Base-by-base conservation (phyloP, 805 yeast species). In the Lipomyces lipofer region DNA sequence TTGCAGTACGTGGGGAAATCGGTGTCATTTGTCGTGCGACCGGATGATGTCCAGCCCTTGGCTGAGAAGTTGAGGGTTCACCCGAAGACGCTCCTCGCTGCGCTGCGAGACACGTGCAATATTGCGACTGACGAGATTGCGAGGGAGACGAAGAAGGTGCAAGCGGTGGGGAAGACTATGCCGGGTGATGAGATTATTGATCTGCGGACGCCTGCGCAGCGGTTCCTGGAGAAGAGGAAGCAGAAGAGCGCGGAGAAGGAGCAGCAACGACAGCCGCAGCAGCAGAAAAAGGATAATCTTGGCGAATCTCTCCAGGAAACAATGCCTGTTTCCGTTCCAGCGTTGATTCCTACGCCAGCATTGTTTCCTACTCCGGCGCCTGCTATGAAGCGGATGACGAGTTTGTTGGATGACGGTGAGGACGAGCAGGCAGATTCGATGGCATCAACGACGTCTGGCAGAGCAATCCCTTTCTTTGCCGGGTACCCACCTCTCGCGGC, bases 221-320 rank as follows among this genome's bases (percentile, higher is more conserved):
- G 40, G 22, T 36, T 36, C 22, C 40, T 36, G 40, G n/a, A 36
- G 13, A 21, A 25, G 40, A 36, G n/a, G n/a, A n/a, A n/a, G 40
- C 25, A 36, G 5, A 13, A 25, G 22, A 19, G 19, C 22, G 25
- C 22, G 40, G n/a, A 36, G 13, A 21, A 25, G 40, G 22, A 19
- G 22, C 19, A 9, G 15, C 9, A 17, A 2, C 19, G 12, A 36
- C 25, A 15, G 13, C 12, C 25, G 13, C 15, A 12, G 24, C 19
- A 19, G 40, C 19, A 21, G 12, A 24, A 36, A 13, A 6, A 4
- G 40, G 9, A n/a, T 9, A 13, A 17, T 8, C 17, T n/a, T n/a
- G 40, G 12, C 12, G 8, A 4, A 10, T 10, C 40, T 19, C 25
- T n/a, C 10, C n/a, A 7, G 12, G 25, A 17, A 36, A 17, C 24